Evolutionary conservation across 768 basidiomycete species (phyloP), one percentile per base, ranked within the genome.

Genomic region (Coprinopsis marcescibilis): DNA sequence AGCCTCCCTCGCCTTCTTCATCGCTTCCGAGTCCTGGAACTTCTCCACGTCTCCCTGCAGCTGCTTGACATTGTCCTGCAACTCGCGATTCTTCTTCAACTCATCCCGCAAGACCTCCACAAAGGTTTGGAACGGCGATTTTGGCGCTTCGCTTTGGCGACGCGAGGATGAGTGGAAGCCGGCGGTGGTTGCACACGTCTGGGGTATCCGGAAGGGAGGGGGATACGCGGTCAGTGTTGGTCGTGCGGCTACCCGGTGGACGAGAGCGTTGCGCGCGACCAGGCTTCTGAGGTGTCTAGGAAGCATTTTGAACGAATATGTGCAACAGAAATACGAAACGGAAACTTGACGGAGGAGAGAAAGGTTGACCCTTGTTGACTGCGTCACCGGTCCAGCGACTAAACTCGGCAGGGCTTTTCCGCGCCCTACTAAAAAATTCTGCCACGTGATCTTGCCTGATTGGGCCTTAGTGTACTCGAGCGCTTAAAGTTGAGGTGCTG

Each of bases 31-130:
- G 63, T 97, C 96, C 72, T 97, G 94, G 40, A 97, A 67, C 68
- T 96, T 96, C 69, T 91, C 89, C 29, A 96, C 95, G 64, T 98
- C 93, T 52, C 96, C 96, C 67, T 95, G 91, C 14, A 99, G 75
- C 67, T 96, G 91, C 70, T 93, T 94, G 39, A 97, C 86, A 66
- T 95, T 95, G 26, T 98, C 94, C 69, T 95, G 91, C 41, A 96
- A 73, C 63, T 95, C 94, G 53, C 92, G 71, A 61, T 90, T 95
- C 75, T 97, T 98, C 62, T 80, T 75, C 36, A 99, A 68, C 68
- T 99, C 96, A 44, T 96, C 93, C 55, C 78, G 81, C 36, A 99
- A 71, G 15, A 94, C 92, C 26, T 98, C 89, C 6, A 97, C 92
- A 55, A 99, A 99, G 2, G 92, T 92, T 64, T 89, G 85, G 60